Percentiles rank a stretch among this genome's conserved stretches.
Evolutionary conservation across 2,329 filamentous ascomycete genomes (phyloP).

Genomic region (Exophiala alcalophila): DNA sequence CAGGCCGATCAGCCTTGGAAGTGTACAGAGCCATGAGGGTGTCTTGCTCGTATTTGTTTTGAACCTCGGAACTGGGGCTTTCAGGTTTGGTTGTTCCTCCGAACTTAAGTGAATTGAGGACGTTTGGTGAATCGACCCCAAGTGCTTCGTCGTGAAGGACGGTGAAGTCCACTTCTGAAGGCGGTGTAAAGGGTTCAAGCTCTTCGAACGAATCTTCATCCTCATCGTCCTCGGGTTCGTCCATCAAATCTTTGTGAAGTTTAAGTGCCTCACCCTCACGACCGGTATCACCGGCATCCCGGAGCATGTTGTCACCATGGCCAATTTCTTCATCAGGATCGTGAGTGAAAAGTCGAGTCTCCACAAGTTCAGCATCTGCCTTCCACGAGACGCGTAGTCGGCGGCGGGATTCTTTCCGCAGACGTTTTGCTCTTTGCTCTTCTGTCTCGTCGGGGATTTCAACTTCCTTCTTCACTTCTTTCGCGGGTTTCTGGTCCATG

Average conservation of each 20-base stretch:
- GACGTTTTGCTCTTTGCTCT: conserved; percentile 57
- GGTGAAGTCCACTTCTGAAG: conserved; percentile 41
- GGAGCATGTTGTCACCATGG: conserved; percentile 56
- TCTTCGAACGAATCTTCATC: conserved; percentile 47
- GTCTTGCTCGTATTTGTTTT: conserved; percentile 47
- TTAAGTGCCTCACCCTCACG: conserved; percentile 54
- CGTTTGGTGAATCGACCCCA: conserved; percentile 15
- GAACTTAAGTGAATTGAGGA: conserved; percentile 41
- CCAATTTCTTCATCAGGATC: conserved; percentile 62
- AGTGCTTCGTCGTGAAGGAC: conserved; percentile 37
- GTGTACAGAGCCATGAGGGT: conserved; percentile 50
- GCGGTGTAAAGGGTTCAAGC: conserved; percentile 35
- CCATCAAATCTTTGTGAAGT: conserved; percentile 50
- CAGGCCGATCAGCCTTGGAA: conserved; percentile 45
- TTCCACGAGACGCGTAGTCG: conserved; percentile 62
- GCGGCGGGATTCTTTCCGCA: conserved; percentile 60
- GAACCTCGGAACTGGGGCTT: conserved; percentile 43
- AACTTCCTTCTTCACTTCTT: conserved; percentile 51
- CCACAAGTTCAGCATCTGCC: conserved; percentile 54
- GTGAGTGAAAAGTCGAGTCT: conserved; percentile 59
- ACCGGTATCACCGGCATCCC: conserved; percentile 58
- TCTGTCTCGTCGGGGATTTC: conserved; percentile 56
- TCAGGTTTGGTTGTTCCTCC: conserved; percentile 40
- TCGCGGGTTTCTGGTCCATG: conserved; percentile 54
- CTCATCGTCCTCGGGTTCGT: conserved; percentile 60